Conservation (phyloP, 2,329 filamentous ascomycete genomes). For the Phyllosticta citriasiana region DNA sequence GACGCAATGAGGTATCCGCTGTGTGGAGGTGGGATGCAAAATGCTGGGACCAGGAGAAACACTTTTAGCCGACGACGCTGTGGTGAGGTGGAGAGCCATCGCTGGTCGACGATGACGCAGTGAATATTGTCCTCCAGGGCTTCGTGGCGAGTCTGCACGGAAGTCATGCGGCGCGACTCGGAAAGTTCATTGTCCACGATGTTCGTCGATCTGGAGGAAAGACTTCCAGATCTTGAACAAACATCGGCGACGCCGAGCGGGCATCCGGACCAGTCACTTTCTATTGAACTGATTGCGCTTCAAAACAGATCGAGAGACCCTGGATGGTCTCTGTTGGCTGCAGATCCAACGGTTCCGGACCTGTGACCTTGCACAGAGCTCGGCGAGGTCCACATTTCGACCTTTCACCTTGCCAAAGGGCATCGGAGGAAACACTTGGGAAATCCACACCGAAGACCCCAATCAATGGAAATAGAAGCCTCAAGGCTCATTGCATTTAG, state of each 20-base stretch:
- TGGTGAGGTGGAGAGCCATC: not conserved
- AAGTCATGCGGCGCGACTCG: not conserved
- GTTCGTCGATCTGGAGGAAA: not conserved
- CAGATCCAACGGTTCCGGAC: not conserved
- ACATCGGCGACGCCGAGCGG: not conserved
- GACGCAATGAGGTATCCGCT: not conserved
- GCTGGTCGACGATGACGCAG: not conserved
- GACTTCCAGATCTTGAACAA: not conserved
- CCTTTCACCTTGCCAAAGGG: too few relatives aligned
- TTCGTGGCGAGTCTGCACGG: not conserved
- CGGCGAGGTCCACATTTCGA: not conserved
- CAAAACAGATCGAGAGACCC: not conserved
- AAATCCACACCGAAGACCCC: not conserved
- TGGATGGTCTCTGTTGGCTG: not conserved
- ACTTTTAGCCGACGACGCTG: not conserved
- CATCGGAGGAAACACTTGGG: not conserved
- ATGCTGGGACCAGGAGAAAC: not conserved
- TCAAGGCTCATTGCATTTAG: not conserved
- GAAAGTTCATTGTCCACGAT: not conserved
- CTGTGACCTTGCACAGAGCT: not conserved
- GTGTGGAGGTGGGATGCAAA: too few relatives aligned
- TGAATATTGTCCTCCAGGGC: not conserved
- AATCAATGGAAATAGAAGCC: not conserved
- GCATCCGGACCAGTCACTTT: not conserved
- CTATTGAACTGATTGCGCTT: not conserved